A percentile compares a stretch with the other conserved stretches of the same genome.
These are phyloP conservation scores for Elongisporangium prolatum DNA, from an alignment of 352 stramenopile genomes.

Conservation along the genomic window DNA sequence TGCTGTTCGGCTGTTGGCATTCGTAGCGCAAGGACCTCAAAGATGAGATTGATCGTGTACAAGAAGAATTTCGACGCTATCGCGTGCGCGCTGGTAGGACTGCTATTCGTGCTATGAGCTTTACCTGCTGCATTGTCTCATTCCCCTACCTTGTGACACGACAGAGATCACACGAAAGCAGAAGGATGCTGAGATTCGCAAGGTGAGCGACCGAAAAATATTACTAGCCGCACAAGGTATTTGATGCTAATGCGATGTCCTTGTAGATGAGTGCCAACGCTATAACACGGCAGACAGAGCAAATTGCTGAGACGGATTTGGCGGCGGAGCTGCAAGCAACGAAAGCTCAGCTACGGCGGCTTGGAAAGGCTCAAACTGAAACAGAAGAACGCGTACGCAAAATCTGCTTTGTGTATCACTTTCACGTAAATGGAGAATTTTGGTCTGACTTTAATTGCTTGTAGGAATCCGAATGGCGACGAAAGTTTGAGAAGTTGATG, in stretches of 20 bases:
- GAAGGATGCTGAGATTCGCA: conserved; percentile 83
- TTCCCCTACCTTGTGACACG: background rate
- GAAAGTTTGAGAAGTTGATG: conserved; percentile 82
- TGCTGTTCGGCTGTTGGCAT: background rate
- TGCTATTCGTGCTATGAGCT: background rate
- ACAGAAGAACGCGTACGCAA: conserved; percentile 64
- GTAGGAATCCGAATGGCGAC: conserved; percentile 73
- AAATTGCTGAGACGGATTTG: conserved; percentile 76
- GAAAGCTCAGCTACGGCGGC: conserved; percentile 62
- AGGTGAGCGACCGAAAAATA: conserved; percentile 28
- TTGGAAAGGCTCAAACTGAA: conserved; percentile 71
- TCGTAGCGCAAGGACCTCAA: conserved; percentile 76
- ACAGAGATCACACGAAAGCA: conserved; percentile 86
- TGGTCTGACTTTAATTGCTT: conserved; percentile 1
- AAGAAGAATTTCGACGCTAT: conserved; percentile 87
- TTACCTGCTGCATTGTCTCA: conserved; percentile 2
- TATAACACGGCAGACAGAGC: conserved; percentile 67
- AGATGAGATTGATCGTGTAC: conserved; percentile 76
- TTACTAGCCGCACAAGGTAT: background rate
- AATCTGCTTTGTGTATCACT: background rate
- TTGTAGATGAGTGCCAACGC: conserved; percentile 76
- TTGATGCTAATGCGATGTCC: background rate
- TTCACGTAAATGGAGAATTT: background rate
- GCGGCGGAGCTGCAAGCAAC: conserved; percentile 63
- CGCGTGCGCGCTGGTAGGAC: conserved; percentile 62